These are phyloP conservation scores for Russula earlei DNA, from an alignment of 768 basidiomycete genomes.

Conservation along the genomic window DNA sequence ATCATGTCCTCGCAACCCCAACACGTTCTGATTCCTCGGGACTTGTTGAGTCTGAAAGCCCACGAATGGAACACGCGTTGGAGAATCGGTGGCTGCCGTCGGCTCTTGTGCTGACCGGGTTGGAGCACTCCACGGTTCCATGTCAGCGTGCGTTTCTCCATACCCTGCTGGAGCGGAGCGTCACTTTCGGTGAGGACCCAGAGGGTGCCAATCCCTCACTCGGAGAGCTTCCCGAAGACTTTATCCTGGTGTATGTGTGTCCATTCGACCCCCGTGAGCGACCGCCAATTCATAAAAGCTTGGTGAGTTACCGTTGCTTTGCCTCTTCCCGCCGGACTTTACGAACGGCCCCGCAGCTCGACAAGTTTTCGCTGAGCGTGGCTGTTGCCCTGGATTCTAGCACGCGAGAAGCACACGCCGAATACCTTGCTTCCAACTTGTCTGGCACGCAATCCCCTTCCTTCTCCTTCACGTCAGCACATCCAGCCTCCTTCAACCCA, in stretches of 20 bases:
- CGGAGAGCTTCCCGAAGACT: conserved; percentile 57
- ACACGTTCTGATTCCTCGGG: conserved; percentile 20
- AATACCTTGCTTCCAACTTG: conserved; percentile 26
- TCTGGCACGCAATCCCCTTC: conserved; percentile 23
- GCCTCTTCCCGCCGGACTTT: not conserved
- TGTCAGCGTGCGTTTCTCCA: conserved; percentile 50
- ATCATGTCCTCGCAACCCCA: conserved; percentile 29
- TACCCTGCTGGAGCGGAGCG: conserved; percentile 41
- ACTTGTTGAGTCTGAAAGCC: not conserved
- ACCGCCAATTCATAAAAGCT: conserved; percentile 51
- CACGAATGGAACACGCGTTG: not conserved
- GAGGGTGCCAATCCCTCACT: conserved; percentile 23
- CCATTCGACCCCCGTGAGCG: conserved; percentile 52
- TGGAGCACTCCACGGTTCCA: conserved; percentile 48
- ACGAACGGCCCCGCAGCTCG: conserved; percentile 41
- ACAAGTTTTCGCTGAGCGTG: conserved; percentile 71
- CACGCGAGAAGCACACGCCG: conserved; percentile 23
- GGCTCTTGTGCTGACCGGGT: conserved; percentile 58
- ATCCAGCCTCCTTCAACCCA: not conserved
- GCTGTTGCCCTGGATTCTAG: conserved; percentile 36
- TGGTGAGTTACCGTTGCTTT: conserved; percentile 38
- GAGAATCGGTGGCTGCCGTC: conserved; percentile 35
- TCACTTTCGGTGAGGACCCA: conserved; percentile 37
- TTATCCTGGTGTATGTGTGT: conserved; percentile 68
- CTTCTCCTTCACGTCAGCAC: conserved; percentile 18